phyloP scores from a whole-genome alignment of 495 filamentous ascomycete species.

The Penicillium longicatenatum region DNA sequence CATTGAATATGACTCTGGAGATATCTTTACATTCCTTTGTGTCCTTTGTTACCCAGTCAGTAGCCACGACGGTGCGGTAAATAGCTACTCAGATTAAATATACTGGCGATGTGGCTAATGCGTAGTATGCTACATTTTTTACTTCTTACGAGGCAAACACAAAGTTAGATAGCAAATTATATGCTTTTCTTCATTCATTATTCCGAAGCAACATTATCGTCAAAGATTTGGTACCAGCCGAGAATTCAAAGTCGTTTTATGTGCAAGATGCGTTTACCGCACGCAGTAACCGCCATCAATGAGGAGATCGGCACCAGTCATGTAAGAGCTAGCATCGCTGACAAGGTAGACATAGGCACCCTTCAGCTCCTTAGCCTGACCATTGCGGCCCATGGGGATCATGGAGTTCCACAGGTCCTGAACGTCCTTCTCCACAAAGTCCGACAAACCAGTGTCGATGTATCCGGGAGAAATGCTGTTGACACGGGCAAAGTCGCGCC shows the following conservation, averaged over 20 bases:
- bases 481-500: constrained; percentile 75
- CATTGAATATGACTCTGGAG: neutral
- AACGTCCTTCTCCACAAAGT: constrained; percentile 70
- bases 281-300: constrained; percentile 67
- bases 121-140: neutral
- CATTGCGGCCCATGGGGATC: constrained; percentile 76
- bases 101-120: neutral
- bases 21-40: neutral
- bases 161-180: neutral
- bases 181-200: constrained; percentile 8
- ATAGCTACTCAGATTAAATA: no score
- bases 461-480: constrained; percentile 77
- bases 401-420: constrained; percentile 72
- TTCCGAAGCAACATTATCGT: constrained; percentile 2
- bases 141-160: neutral
- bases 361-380: constrained; percentile 81
- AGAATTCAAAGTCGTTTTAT: constrained; percentile 8
- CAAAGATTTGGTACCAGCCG: constrained; percentile 1
- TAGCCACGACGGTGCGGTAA: no score
- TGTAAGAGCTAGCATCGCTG: constrained; percentile 79
- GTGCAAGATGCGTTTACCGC: constrained; percentile 34
- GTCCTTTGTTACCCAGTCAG: neutral
- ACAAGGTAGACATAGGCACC: constrained; percentile 78
- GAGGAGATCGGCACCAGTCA: constrained; percentile 74
- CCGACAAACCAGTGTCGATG: constrained; percentile 76